These are phyloP conservation scores for Astragalus glycyphyllos DNA, from an alignment of 306 rosid species.

Conservation along the genomic window DNA sequence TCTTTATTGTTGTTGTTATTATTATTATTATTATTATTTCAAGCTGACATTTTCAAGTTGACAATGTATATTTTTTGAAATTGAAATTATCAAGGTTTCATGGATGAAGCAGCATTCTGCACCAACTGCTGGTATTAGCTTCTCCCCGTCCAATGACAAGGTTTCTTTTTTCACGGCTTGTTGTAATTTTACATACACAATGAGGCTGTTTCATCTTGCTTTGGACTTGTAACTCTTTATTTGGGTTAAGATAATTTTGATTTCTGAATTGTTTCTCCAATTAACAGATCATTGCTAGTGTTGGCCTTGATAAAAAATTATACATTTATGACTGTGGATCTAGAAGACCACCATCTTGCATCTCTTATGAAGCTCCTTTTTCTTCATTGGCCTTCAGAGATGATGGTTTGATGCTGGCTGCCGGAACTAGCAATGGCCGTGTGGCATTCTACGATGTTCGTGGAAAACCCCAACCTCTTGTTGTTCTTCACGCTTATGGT, in stretches of 20 bases:
- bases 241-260: constrained; percentile 40
- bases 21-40: constrained; percentile 33
- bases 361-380: constrained; percentile 90
- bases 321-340: constrained; percentile 91
- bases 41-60: constrained; percentile 13
- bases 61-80: constrained; percentile 10
- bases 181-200: constrained; percentile 26
- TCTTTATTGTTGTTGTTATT: constrained; percentile 5
- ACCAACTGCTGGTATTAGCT: constrained; percentile 96
- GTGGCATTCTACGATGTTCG: constrained; percentile 96
- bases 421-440: constrained; percentile 97
- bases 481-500: constrained; percentile 85
- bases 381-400: constrained; percentile 92
- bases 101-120: constrained; percentile 99
- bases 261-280: constrained; percentile 46
- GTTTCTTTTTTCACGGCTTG: constrained; percentile 50
- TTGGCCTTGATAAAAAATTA: constrained; percentile 94
- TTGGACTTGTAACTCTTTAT: constrained; percentile 37
- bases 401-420: constrained; percentile 94
- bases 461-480: constrained; percentile 93
- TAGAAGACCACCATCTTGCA: constrained; percentile 80
- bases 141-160: constrained; percentile 98
- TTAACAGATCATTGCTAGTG: constrained; percentile 87
- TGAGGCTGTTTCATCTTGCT: constrained; percentile 37
- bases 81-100: constrained; percentile 60